Percentiles rank a stretch among this genome's conserved stretches.
These are phyloP conservation scores for Yamadazyma siamensis DNA, from an alignment of 1,139 yeast genomes.

Conservation along the genomic window DNA sequence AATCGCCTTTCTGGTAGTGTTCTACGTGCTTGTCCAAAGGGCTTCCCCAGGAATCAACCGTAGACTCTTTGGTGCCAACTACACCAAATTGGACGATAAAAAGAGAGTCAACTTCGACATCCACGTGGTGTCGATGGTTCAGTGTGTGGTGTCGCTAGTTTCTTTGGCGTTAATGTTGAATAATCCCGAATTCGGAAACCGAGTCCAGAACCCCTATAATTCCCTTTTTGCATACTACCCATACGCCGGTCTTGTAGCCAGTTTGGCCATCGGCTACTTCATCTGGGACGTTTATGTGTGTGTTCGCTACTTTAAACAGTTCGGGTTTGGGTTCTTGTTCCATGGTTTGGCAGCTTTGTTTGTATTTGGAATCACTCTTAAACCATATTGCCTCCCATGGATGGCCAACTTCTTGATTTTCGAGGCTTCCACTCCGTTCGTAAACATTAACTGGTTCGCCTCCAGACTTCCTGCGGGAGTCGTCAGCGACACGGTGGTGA, in stretches of 20 bases:
- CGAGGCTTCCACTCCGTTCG: slow-evolving; percentile 90
- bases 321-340: slow-evolving; percentile 79
- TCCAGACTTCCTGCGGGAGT: slow-evolving; percentile 64
- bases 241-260: slow-evolving; percentile 66
- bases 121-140: slow-evolving; percentile 86
- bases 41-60: slow-evolving; percentile 37
- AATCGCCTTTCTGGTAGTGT: slow-evolving; percentile 33
- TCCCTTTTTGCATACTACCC: slow-evolving; percentile 68
- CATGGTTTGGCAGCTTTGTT: slow-evolving; percentile 83
- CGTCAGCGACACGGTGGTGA: slow-evolving; percentile 47
- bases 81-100: slow-evolving; percentile 44
- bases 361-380: slow-evolving; percentile 59
- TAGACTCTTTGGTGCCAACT: slow-evolving; percentile 41
- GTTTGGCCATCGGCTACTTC: slow-evolving; percentile 82
- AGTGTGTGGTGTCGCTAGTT: slow-evolving; percentile 57
- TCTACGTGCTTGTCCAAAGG: slow-evolving; percentile 37
- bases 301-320: slow-evolving; percentile 51
- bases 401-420: slow-evolving; percentile 81
- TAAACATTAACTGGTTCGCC: slow-evolving; percentile 89
- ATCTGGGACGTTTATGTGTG: slow-evolving; percentile 87
- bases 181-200: slow-evolving; percentile 44
- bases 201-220: slow-evolving; percentile 36
- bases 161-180: slow-evolving; percentile 59
- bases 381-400: slow-evolving; percentile 64
- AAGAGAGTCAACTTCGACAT: slow-evolving; percentile 74